Base-by-base conservation (phyloP, 2,329 filamentous ascomycete species). In the Apiospora hydei region DNA sequence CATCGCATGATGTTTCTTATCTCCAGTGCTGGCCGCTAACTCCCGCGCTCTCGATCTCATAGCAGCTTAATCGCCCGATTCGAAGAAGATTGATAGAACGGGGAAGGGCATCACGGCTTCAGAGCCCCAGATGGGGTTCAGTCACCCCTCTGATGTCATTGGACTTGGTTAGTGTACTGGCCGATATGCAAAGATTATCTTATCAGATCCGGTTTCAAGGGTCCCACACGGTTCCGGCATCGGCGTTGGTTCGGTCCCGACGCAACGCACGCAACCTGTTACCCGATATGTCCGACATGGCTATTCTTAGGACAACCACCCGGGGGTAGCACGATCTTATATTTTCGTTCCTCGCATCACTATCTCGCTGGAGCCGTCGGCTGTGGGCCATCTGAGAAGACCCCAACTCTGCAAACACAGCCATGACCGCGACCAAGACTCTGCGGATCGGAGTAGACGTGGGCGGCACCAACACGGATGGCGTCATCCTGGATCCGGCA, bases 381-480 rank as follows among this genome's bases (percentile, higher is more conserved):
- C n/a, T 13, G 49, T 4, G 49, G 49, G 49, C 49, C 24, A 26
- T 26, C n/a, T 13, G 26, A 13, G 10, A 53, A n/a, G 26, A 16
- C 14, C 51, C 24, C 26, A 18, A 38, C 21, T 18, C n/a, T 21
- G 44, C 44, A 6, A 61, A 64, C 24, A 71, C 67, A 68, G 75
- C 61, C 34, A 76, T 77, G 34, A 8, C 30, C n/a, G 41, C 21
- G 34, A 75, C 72, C 71, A 75, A 75, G 70, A 76, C 61, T 8
- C 73, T 80, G 53, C 77, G 78, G 72, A 79, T 80, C 68, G 79
- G 79, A 46, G 77, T 80, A 51, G 79, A 80, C 44, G 79, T 80
- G 0, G 79, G 79, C 41, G 86, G 85, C 38, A 89, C 87, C 67
- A 89, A 88, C 74, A 89, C 87, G 8, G 87, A 89, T 71, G 86